A percentile compares a stretch with the other conserved stretches of the same genome.
phyloP scores from a whole-genome alignment of 2,329 filamentous ascomycete genomes.

The Daldinia sp. region DNA sequence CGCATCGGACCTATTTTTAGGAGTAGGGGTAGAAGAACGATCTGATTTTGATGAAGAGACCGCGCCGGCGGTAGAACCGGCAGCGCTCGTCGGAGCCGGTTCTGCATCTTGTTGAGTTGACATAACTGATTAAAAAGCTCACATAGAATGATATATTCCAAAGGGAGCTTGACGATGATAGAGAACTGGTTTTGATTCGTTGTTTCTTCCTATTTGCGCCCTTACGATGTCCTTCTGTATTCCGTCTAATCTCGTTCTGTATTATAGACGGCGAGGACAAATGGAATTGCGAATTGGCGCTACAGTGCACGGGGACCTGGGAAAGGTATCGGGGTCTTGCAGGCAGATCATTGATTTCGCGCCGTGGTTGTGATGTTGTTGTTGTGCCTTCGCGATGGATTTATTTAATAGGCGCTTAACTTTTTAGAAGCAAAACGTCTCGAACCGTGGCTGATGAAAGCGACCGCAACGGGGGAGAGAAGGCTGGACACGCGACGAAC shows the following conservation, averaged over 20 bases:
- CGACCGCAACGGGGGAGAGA: slow-evolving; percentile 27
- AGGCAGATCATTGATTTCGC: slow-evolving; percentile 18
- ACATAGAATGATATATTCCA: slow-evolving; percentile 30
- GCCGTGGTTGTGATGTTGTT: slow-evolving; percentile 21
- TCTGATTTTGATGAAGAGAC: slow-evolving; percentile 43
- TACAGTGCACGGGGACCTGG: not conserved
- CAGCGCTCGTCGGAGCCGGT: slow-evolving; percentile 36
- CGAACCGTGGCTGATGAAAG: slow-evolving; percentile 32
- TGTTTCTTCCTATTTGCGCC: not conserved
- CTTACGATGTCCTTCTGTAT: not conserved
- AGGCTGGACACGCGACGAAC: slow-evolving; percentile 39
- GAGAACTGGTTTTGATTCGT: slow-evolving; percentile 5
- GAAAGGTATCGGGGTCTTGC: not conserved
- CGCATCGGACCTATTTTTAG: slow-evolving; percentile 46
- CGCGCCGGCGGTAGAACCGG: slow-evolving; percentile 34
- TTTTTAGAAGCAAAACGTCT: slow-evolving; percentile 23
- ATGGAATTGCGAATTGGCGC: slow-evolving; percentile 27
- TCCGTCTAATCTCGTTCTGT: not conserved
- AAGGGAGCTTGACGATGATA: slow-evolving; percentile 20
- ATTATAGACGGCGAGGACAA: slow-evolving; percentile 7
- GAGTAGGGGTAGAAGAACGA: slow-evolving; percentile 45
- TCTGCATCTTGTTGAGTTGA: slow-evolving; percentile 45
- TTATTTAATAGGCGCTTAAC: slow-evolving; percentile 31
- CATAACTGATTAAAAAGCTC: slow-evolving; percentile 38
- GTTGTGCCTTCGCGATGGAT: slow-evolving; percentile 24